Evolutionary conservation across 257 asterid species (phyloP), one percentile per base, ranked within the genome.

Genomic region (Hygrophila difformis): DNA sequence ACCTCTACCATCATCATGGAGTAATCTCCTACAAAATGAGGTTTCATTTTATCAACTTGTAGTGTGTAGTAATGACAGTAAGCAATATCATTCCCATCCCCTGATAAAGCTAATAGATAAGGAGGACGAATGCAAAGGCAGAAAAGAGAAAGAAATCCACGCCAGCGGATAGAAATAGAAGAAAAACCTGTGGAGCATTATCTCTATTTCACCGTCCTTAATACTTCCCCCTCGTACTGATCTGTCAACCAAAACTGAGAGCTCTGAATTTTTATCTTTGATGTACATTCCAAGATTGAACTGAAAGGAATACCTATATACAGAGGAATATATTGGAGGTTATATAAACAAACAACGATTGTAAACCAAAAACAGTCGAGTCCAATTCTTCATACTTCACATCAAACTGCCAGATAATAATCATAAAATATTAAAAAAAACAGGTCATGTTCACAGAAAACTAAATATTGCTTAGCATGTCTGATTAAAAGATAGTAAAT

Each of bases 221-320:
- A 82, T 70, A 63, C 98, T 91, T 24, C 96, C 79, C 53, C 98
- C 98, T 59, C 96, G 94, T 18, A 82, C 87, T 31, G 98, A 68
- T 65, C 98, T 79, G 60, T 91, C 98, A 53, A 86, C 98, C 75
- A 91, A 80, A 65, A 91, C 66, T 2, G 98, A 91, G 56, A 91
- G 53, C 73, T 82, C 98, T 4, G 76, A 73, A 61, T 21, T 72
- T 38, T 69, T 42, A 51, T 91, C 98, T 63, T 91, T 83, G 57
- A 82, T 67, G 77, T 73, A 91, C 49, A 74, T 72, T 47, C 98
- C 98, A 49, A 77, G 98, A 74, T 86, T 91, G 44, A 91, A 75
- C 98, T 91, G 85, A 55, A 60, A 62, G 33, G 61, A 31, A 20
- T 23, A 41, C 43, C 17, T 17, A 41, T 21, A 26, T 5, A 22